Conservation (phyloP, 345 rosid genomes). For the Dipteronia dyeriana region DNA sequence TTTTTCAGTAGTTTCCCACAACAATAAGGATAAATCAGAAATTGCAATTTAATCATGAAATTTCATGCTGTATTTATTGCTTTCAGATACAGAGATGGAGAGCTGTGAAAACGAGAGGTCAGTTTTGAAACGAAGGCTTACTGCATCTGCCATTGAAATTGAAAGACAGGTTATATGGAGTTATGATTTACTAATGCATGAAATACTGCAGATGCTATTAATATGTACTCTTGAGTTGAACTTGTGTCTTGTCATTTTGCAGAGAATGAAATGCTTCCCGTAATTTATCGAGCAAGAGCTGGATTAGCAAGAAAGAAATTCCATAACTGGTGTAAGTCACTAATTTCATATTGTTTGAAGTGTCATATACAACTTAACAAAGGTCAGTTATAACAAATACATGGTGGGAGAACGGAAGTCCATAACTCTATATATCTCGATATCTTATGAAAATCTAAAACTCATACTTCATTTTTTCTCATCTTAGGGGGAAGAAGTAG, state of each 20-base stretch:
- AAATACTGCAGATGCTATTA: constrained; percentile 17
- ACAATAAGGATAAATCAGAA: not conserved
- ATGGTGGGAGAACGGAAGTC: not conserved
- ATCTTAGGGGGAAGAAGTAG: not conserved
- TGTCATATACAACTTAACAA: not conserved
- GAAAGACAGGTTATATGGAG: constrained; percentile 79
- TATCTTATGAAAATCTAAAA: not conserved
- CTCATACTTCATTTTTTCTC: not conserved
- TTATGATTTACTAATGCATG: constrained; percentile 8
- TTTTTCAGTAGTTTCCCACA: not conserved
- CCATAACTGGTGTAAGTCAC: constrained; percentile 11
- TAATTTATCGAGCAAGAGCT: constrained; percentile 36
- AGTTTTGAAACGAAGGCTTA: constrained; percentile 65
- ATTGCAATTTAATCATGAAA: not conserved
- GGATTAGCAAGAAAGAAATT: constrained; percentile 15
- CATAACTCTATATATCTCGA: not conserved
- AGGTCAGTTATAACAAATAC: no score
- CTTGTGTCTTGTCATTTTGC: constrained; percentile 40
- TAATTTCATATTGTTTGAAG: constrained; percentile 1
- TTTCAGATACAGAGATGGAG: constrained; percentile 72
- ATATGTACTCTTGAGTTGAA: not conserved
- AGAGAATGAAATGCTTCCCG: constrained; percentile 98
- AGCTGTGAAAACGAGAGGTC: constrained; percentile 69
- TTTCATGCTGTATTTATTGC: constrained; percentile 19
- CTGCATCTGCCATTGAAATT: constrained; percentile 79